A percentile compares a stretch with the other conserved stretches of the same genome.
These are phyloP conservation scores for Cryptococcus sp. DNA, from an alignment of 1,284 basidiomycete species.

Conservation along the genomic window DNA sequence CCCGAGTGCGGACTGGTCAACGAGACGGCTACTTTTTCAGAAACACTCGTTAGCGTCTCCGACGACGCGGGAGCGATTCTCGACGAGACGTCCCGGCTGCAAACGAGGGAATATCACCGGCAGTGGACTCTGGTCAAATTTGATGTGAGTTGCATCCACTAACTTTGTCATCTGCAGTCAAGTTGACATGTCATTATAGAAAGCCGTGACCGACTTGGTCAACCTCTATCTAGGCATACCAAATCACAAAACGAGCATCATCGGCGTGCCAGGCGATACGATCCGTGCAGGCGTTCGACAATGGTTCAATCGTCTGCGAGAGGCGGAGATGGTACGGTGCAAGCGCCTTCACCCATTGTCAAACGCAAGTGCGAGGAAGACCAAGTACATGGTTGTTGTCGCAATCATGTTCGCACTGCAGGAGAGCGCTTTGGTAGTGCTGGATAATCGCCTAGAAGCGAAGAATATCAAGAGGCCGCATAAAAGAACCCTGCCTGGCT, in stretches of 20 bases:
- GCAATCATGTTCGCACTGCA: conserved; percentile 33
- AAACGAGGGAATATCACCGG: neutral
- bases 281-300: conserved; percentile 12
- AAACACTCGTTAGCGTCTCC: conserved; percentile 16
- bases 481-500: conserved; percentile 6
- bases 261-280: conserved; percentile 6
- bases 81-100: conserved; percentile 11
- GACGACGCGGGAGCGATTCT: conserved; percentile 19
- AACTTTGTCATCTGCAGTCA: neutral
- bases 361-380: conserved; percentile 8
- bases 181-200: conserved; percentile 4
- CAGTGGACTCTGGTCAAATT: conserved; percentile 6
- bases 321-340: conserved; percentile 9
- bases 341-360: neutral
- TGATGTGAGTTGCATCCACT: conserved; percentile 9
- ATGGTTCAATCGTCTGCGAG: conserved; percentile 18
- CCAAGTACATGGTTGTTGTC: conserved; percentile 26
- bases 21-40: conserved; percentile 16
- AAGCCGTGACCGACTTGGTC: conserved; percentile 17
- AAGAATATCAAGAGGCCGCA: conserved; percentile 8
- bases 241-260: conserved; percentile 15
- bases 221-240: conserved; percentile 18
- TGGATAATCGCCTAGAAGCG: conserved; percentile 24
- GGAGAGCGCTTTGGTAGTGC: conserved; percentile 30
- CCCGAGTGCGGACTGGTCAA: conserved; percentile 31